These are phyloP conservation scores for Metschnikowia bowlesiae DNA, from an alignment of 805 yeast species.

Conservation along the genomic window DNA sequence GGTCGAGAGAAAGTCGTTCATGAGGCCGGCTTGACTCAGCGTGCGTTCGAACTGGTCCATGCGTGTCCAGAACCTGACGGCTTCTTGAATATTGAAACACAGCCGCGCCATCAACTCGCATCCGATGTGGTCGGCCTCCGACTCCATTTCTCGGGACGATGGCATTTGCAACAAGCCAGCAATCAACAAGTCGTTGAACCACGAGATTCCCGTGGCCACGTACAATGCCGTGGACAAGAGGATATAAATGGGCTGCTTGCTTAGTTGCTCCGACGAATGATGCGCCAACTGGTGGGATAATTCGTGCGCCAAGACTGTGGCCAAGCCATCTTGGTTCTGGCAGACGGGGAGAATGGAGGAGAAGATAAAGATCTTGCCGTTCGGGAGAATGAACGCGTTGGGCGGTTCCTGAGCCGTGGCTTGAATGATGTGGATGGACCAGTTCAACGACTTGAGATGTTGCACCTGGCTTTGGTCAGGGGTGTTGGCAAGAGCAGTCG, in stretches of 20 bases:
- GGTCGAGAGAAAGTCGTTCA: slow-evolving; percentile 70
- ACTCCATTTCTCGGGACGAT: slow-evolving; percentile 88
- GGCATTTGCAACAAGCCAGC: slow-evolving; percentile 68
- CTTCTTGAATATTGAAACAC: slow-evolving; percentile 75
- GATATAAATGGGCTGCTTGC: slow-evolving; percentile 69
- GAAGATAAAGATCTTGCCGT: slow-evolving; percentile 92
- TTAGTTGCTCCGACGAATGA: slow-evolving; percentile 80
- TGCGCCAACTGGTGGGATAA: slow-evolving; percentile 92
- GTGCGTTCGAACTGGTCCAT: slow-evolving; percentile 49
- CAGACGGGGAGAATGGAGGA: slow-evolving; percentile 74
- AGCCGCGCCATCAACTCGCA: slow-evolving; percentile 86
- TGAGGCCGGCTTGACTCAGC: slow-evolving; percentile 15
- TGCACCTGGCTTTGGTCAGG: slow-evolving; percentile 31
- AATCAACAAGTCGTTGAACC: slow-evolving; percentile 49
- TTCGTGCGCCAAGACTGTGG: slow-evolving; percentile 94
- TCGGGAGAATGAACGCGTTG: slow-evolving; percentile 93
- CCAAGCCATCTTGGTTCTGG: slow-evolving; percentile 80
- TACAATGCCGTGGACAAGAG: slow-evolving; percentile 50
- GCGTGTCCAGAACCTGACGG: slow-evolving; percentile 75
- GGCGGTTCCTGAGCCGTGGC: slow-evolving; percentile 69
- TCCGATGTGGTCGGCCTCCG: slow-evolving; percentile 95
- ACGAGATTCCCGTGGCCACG: slow-evolving; percentile 55
- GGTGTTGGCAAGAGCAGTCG: slow-evolving; percentile 43
- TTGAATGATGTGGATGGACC: slow-evolving; percentile 70
- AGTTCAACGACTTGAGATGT: slow-evolving; percentile 43